phyloP scores from a whole-genome alignment of 148 eudicot genomes.

The Polygonum maritimum region DNA sequence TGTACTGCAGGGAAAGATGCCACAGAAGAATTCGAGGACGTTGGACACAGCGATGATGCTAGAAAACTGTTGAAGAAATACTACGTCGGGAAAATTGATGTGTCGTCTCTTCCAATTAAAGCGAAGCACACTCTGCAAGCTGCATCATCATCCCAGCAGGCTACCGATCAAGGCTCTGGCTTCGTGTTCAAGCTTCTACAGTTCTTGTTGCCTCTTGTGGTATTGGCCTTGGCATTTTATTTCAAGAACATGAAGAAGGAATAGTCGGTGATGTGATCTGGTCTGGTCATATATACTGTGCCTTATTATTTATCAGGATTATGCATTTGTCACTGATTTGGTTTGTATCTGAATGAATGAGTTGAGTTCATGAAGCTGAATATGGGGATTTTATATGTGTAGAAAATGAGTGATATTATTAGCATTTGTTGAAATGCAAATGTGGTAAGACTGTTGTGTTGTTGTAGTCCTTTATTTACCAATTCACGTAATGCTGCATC shows the following conservation, averaged over 20 bases:
- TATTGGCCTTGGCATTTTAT: constrained; percentile 24
- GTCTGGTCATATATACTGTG: neutral
- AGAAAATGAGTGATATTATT: neutral
- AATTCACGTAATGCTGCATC: neutral
- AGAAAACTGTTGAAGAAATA: constrained; percentile 26
- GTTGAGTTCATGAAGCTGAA: neutral
- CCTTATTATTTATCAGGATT: neutral
- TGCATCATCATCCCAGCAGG: constrained; percentile 10
- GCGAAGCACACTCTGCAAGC: neutral
- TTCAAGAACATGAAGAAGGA: constrained; percentile 23
- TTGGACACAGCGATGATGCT: constrained; percentile 41
- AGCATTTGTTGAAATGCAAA: neutral
- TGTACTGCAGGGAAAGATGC: constrained; percentile 39
- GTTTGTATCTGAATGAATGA: neutral
- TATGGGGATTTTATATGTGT: neutral
- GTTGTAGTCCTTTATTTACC: neutral
- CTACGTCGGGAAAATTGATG: constrained; percentile 27
- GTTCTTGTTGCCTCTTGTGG: constrained; percentile 23
- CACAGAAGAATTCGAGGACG: constrained; percentile 38
- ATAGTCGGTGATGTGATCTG: neutral
- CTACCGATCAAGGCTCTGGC: constrained; percentile 17
- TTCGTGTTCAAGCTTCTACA: constrained; percentile 22
- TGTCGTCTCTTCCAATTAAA: constrained; percentile 21
- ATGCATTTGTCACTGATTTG: neutral
- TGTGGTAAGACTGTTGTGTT: neutral